Base-by-base conservation (phyloP, 2,329 filamentous ascomycete species). In the Fusarium sp. region DNA sequence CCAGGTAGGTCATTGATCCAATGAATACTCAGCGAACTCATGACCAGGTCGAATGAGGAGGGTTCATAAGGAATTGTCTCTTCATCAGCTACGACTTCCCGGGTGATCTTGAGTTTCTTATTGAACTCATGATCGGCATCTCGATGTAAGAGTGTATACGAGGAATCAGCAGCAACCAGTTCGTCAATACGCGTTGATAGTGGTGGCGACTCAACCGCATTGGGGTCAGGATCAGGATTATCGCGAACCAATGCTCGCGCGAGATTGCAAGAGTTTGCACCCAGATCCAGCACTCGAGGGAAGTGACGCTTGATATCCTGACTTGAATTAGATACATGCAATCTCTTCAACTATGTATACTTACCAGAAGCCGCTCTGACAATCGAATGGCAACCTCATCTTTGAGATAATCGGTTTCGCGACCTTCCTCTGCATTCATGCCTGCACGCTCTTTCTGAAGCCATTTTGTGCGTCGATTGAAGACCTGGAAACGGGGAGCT, bases 1-100 rank as follows among this genome's bases (percentile, higher is more conserved):
- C 91, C 92, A 0, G 96, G 96, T 7, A 99, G 88, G 79, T 99
- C 93, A 79, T 99, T 99, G 84, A 98, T 92, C 96, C 96, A 99
- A 81, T 99, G 96, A 78, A 99, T 84, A 61, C 92, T 94, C 62
- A 97, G 83, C 58, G 92, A 97, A 77, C 93, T 97, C 67, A 99
- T 84, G 13, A 98, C 93, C 8, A 97, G 89, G 78, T 98, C 94
- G 79, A 98, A 98, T 6, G 90, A 89, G 70, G 90, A 87, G 7
- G 91, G 83, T 49, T 88, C 88, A 78, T 91, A 98, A 0, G 93
- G 93, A 0, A 98, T 82, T 4, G 88, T 86, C 57, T 95, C 93
- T 53, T 91, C 89, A 70, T 91, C 88, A 1, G 86, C 81, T n/a
- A 98, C 84, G 7, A 97, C 89, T 42, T 93, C 85, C 19, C 94